phyloP scores from a whole-genome alignment of 352 stramenopile genomes.

The Globisporangium lucens region DNA sequence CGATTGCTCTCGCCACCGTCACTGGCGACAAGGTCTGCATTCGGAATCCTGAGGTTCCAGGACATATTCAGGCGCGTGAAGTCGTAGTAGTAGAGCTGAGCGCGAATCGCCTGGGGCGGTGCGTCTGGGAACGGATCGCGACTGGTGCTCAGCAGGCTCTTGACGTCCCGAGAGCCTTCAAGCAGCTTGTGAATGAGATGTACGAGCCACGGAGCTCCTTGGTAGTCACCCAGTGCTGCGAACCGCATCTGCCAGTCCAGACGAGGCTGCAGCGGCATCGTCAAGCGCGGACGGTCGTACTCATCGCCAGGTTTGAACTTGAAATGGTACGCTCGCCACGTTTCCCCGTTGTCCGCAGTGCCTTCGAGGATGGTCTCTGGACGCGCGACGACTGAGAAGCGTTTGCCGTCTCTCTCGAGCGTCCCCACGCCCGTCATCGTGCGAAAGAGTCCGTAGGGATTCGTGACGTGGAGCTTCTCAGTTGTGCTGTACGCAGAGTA shows the following conservation, averaged over 20 bases:
- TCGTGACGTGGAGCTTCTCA: no score
- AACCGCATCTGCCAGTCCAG: conserved; percentile 95
- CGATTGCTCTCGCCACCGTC: background rate
- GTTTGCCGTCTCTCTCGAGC: no score
- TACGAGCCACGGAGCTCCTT: conserved; percentile 85
- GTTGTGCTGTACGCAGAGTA: no score
- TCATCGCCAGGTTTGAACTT: conserved; percentile 82
- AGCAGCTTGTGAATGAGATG: conserved; percentile 85
- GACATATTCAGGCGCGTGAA: conserved; percentile 73
- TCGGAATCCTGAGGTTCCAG: conserved; percentile 41
- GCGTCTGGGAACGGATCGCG: conserved; percentile 42
- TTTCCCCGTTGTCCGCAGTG: no score
- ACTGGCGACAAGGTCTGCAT: background rate
- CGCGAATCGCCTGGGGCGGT: conserved; percentile 48
- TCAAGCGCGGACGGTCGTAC: conserved; percentile 24
- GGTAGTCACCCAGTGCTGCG: conserved; percentile 76
- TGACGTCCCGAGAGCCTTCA: conserved; percentile 47
- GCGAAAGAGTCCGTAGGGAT: no score
- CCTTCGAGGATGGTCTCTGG: no score
- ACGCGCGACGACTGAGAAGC: no score
- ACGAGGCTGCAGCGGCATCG: conserved; percentile 57
- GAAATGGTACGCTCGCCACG: conserved; percentile 82
- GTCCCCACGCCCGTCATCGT: no score
- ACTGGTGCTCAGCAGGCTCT: conserved; percentile 63
- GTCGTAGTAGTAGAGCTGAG: conserved; percentile 84